Evolutionary conservation across 139 green algal genomes (phyloP).

Genomic region (Choricystis sp.): DNA sequence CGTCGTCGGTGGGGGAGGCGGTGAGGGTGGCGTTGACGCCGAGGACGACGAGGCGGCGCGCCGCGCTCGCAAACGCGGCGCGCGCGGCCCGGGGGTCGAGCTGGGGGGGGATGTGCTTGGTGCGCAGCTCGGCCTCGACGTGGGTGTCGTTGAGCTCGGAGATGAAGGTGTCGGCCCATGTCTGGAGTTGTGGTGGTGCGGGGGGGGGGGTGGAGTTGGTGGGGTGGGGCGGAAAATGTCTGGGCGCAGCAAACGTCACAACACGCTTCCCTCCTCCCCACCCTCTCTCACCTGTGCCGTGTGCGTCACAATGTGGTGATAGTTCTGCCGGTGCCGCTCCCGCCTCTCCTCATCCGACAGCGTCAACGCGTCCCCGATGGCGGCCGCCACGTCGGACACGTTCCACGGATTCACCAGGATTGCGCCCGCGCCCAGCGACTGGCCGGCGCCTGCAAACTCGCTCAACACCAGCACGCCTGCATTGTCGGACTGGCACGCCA

Average conservation of each 20-base stretch:
- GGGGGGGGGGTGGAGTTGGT: no score
- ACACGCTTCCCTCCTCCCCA: background rate
- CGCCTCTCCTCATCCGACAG: constrained; percentile 70
- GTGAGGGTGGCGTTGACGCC: constrained; percentile 90
- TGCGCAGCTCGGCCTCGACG: constrained; percentile 87
- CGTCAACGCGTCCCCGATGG: constrained; percentile 72
- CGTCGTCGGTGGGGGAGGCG: background rate
- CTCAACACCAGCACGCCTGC: constrained; percentile 89
- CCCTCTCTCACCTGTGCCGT: constrained; percentile 52
- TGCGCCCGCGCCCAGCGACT: constrained; percentile 68
- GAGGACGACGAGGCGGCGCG: constrained; percentile 61
- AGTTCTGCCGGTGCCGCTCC: constrained; percentile 89
- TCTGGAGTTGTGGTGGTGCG: constrained; percentile 34
- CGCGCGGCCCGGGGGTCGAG: constrained; percentile 37
- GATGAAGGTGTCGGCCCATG: constrained; percentile 98
- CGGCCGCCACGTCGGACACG: constrained; percentile 73
- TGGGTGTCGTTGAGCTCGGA: constrained; percentile 96
- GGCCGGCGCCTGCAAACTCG: constrained; percentile 93
- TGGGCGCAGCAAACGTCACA: no score
- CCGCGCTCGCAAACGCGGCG: constrained; percentile 22
- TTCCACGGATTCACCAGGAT: constrained; percentile 99
- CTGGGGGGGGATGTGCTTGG: constrained; percentile 64
- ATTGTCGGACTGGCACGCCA: constrained; percentile 71
- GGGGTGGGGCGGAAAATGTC: no score
- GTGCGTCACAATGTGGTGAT: constrained; percentile 83